Base-by-base conservation (phyloP, 139 green algal species). In the Eudorina sp. region DNA sequence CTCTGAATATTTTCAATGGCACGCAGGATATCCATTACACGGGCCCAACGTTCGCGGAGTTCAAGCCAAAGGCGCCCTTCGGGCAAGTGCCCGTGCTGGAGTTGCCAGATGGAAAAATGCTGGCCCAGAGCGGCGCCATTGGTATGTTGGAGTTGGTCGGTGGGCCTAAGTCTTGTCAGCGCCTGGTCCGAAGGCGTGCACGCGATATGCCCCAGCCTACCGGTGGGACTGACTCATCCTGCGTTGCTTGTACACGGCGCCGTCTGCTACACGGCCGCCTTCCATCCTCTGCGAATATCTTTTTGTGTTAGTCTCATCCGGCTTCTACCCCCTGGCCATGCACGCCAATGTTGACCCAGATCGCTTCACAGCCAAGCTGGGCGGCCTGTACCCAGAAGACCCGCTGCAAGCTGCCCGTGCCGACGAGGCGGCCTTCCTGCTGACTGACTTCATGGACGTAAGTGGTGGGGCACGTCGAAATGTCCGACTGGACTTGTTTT, bases 51-150 rank as follows among this genome's bases (percentile, higher is more conserved):
- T 92, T 89, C 68, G 6, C 76, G 23, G 77, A 89, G 29, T 27
- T 72, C 16, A 92, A 92, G 68, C 40, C 79, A 9, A 90, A 79
- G 53, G 77, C 70, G 8, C 91, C 89, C 3, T 92, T 92, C 64
- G 89, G 89, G 4, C 89, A 92, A 53, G 60, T 94, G 11, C 91
- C 91, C 13, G 87, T 91, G 34, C 60, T 91, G 3, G 91, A 94
- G 82, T 53, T 91, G 0, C 60, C 40, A 2, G 90, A 94, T 40
- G 92, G 90, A 36, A 88, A 84, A 40, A 84, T 88, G 60, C 43
- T 94, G 11, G 90, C 90, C 16, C 92, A 94, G 53, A 88, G 66
- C 66, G 86, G 85, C 29, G 90, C 90, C 0, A 90, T 92, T 19
- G 85, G 89, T 92, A 38, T 11, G 86, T 72, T 19, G 2, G n/a